Evolutionary conservation across 768 basidiomycete species (phyloP).

Genomic region (Russula sp.): DNA sequence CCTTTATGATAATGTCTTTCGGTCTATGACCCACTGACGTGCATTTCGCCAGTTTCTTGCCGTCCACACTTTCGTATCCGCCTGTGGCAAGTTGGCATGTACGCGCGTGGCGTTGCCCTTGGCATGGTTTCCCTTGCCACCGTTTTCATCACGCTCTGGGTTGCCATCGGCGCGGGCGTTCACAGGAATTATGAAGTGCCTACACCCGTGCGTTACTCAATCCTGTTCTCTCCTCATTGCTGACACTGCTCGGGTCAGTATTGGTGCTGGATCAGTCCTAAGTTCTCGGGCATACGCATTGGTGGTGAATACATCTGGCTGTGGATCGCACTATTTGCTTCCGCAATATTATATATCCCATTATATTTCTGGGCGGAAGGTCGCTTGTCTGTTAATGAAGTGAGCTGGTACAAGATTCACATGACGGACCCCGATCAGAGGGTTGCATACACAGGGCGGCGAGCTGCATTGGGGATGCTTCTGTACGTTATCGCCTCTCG

Average conservation of each 20-base stretch:
- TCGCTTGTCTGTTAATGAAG: constrained; percentile 36
- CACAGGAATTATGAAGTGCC: constrained; percentile 36
- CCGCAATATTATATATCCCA: constrained; percentile 38
- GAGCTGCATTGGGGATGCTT: constrained; percentile 29
- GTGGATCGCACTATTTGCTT: constrained; percentile 42
- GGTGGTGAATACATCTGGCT: constrained; percentile 48
- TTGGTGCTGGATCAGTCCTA: constrained; percentile 46
- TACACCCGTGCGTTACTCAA: constrained; percentile 36
- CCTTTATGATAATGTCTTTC: background rate
- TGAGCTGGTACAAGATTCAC: constrained; percentile 34
- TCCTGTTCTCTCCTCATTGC: background rate
- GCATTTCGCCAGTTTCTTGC: constrained; percentile 34
- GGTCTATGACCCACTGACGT: constrained; percentile 31
- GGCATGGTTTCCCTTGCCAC: constrained; percentile 6
- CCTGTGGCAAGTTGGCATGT: constrained; percentile 39
- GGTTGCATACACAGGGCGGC: constrained; percentile 10
- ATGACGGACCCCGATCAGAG: constrained; percentile 15
- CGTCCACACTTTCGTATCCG: constrained; percentile 42
- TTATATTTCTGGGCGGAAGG: constrained; percentile 42
- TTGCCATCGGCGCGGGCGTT: constrained; percentile 25
- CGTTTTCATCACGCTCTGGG: constrained; percentile 35
- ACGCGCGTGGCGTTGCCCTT: constrained; percentile 34
- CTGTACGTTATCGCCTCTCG: constrained; percentile 31
- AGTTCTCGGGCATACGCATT: constrained; percentile 37
- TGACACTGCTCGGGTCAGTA: constrained; percentile 29